Base-by-base conservation (phyloP, 2,329 filamentous ascomycete genomes). In the Reticulascus tulasneorum region DNA sequence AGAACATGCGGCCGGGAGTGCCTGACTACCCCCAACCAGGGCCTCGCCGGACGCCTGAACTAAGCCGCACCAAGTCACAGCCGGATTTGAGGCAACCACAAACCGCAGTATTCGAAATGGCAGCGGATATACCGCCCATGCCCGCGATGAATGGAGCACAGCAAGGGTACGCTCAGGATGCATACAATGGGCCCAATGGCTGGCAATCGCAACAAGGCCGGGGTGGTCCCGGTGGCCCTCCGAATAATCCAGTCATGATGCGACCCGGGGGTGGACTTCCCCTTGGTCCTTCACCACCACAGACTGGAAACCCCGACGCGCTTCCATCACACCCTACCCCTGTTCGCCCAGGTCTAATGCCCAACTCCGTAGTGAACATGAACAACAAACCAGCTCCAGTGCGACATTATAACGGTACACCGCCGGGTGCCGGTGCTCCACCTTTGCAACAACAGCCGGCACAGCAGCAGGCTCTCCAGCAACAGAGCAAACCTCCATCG, bases 61-160 rank as follows among this genome's bases (percentile, higher is more conserved):
- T 82, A 33, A 75, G 67, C 40, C 72, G 74, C 41, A 77, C 79
- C 12, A 80, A 80, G 46, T 86, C 82, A 9, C 82, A 86, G 51
- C 80, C 82, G 20, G 75, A 84, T 51, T 60, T 84, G 39, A 69
- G 76, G 23, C 71, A 79, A 46, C 71, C 75, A 4, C 78, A 85
- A 48, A 69, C 77, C 3, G 84, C 84, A 8, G 72, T 85, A 2
- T 88, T 88, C 47, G 86, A 88, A 51, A 83, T 90, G 73, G 79
- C 77, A 3, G 72, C 66, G 18, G 80, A 86, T 47, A 67, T 70
- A 15, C 77, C 77, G 16, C 64, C 69, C 4, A 59, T 81, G 20
- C 79, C 80, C 9, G 66, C 62, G 25, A 62, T 70, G 52, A 48
- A 38, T 15, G 40, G 32, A 42, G 37, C 33, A 38, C 47, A 45